Evolutionary conservation across 2,329 filamentous ascomycete species (phyloP).

Genomic region (Diaporthe helianthi): DNA sequence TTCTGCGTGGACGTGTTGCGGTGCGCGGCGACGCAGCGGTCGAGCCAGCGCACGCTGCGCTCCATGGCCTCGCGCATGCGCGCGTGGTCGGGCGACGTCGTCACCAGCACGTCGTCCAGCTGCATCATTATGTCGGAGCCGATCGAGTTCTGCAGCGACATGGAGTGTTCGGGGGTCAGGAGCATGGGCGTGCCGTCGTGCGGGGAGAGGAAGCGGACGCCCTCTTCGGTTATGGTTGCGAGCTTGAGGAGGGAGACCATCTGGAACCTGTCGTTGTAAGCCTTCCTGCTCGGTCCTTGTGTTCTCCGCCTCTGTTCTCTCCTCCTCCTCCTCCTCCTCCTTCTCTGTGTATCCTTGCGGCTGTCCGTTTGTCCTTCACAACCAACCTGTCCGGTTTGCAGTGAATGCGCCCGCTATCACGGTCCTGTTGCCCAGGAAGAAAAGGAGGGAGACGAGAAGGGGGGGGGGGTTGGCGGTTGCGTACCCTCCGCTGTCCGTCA

Average conservation of each 20-base stretch:
- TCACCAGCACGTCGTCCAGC: constrained; percentile 96
- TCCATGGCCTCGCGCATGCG: constrained; percentile 96
- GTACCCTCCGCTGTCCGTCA: constrained; percentile 81
- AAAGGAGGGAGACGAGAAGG: too few species aligned
- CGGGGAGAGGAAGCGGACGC: constrained; percentile 93
- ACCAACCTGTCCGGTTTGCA: too few species aligned
- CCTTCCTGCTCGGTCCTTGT: neutral
- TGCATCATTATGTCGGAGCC: constrained; percentile 99
- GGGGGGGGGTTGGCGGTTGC: too few species aligned
- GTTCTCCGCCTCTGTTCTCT: too few species aligned
- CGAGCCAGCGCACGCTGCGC: constrained; percentile 92
- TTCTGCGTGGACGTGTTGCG: constrained; percentile 84
- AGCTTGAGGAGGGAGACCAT: constrained; percentile 97
- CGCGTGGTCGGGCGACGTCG: constrained; percentile 85
- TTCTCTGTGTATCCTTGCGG: neutral
- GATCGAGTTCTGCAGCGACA: constrained; percentile 94
- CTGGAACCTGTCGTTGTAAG: constrained; percentile 73
- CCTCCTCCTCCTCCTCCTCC: too few species aligned
- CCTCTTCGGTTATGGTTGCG: constrained; percentile 92
- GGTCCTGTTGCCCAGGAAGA: neutral
- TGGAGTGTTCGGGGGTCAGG: constrained; percentile 95
- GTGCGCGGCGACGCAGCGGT: constrained; percentile 92
- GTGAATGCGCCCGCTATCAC: too few species aligned
- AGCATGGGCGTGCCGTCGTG: constrained; percentile 97
- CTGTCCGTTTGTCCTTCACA: too few species aligned